Conservation (phyloP, 1,139 yeast genomes). For the Sugiyamaella pinicola region DNA sequence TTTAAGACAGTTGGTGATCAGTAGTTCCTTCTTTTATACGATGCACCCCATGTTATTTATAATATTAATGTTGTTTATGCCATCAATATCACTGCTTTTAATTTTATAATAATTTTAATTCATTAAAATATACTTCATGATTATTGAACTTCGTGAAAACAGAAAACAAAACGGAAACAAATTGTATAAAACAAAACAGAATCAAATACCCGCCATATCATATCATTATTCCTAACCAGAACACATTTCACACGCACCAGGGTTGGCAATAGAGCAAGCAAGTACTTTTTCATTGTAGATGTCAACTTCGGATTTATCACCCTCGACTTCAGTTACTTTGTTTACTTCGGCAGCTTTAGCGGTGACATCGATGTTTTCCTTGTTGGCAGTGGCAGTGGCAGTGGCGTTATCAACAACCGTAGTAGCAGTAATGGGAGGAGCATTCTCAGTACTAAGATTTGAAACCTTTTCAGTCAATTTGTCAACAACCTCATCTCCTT, state of each 20-base stretch:
- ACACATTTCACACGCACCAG: slow-evolving; percentile 98
- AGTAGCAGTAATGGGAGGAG: slow-evolving; percentile 20
- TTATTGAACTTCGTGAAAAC: slow-evolving; percentile 30
- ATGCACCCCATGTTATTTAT: not conserved
- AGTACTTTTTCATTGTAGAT: slow-evolving; percentile 90
- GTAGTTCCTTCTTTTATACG: not conserved
- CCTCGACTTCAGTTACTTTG: slow-evolving; percentile 25
- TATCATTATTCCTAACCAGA: slow-evolving; percentile 63
- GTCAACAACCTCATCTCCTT: slow-evolving; percentile 22
- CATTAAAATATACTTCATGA: slow-evolving; percentile 34
- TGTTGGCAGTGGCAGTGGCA: slow-evolving; percentile 19
- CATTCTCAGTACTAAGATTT: slow-evolving; percentile 20
- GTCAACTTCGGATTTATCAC: slow-evolving; percentile 50
- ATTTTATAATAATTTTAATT: not conserved
- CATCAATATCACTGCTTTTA: too few species aligned
- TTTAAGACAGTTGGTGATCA: slow-evolving; percentile 5
- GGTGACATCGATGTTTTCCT: slow-evolving; percentile 25
- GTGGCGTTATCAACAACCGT: too few species aligned
- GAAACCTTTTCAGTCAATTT: slow-evolving; percentile 16
- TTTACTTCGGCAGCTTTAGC: slow-evolving; percentile 19
- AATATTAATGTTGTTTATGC: too few species aligned
- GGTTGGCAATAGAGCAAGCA: slow-evolving; percentile 96
- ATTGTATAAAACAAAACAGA: slow-evolving; percentile 11
- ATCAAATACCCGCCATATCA: slow-evolving; percentile 8
- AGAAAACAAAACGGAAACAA: slow-evolving; percentile 8